These are phyloP conservation scores for Micractinium conductrix DNA, from an alignment of 139 green algal genomes.

Conservation along the genomic window DNA sequence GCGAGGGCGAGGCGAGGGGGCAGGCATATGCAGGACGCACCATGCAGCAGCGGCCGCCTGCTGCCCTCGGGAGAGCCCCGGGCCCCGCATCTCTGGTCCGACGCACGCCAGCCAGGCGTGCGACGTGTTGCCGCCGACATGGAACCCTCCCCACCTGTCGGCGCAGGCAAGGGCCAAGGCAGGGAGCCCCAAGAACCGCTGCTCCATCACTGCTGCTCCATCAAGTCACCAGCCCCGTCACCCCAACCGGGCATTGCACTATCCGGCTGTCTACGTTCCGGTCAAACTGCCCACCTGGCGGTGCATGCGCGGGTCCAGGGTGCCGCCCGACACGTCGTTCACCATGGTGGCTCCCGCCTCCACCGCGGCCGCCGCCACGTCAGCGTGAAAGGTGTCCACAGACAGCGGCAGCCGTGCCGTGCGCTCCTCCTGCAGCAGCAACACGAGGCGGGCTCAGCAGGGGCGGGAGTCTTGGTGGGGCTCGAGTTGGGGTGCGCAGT, in stretches of 20 bases:
- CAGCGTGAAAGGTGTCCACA: slow-evolving; percentile 93
- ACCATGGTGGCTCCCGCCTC: slow-evolving; percentile 88
- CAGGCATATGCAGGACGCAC: background rate
- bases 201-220: background rate
- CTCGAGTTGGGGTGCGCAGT: no score
- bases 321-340: slow-evolving; percentile 95
- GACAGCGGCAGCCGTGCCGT: slow-evolving; percentile 70
- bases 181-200: background rate
- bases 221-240: background rate
- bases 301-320: slow-evolving; percentile 81
- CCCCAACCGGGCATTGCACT: background rate
- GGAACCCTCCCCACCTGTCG: no score
- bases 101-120: no score
- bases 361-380: slow-evolving; percentile 79
- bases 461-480: no score
- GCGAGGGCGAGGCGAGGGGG: background rate
- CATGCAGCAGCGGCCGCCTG: no score
- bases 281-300: slow-evolving; percentile 43
- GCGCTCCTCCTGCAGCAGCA: slow-evolving; percentile 10
- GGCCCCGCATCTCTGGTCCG: no score
- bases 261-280: background rate
- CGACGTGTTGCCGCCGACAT: no score
- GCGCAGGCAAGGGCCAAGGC: no score
- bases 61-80: background rate
- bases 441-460: no score